Percentiles rank a stretch among this genome's conserved stretches.
Conservation (phyloP, 768 basidiomycete species). For the Pleurotus tuoliensis region DNA sequence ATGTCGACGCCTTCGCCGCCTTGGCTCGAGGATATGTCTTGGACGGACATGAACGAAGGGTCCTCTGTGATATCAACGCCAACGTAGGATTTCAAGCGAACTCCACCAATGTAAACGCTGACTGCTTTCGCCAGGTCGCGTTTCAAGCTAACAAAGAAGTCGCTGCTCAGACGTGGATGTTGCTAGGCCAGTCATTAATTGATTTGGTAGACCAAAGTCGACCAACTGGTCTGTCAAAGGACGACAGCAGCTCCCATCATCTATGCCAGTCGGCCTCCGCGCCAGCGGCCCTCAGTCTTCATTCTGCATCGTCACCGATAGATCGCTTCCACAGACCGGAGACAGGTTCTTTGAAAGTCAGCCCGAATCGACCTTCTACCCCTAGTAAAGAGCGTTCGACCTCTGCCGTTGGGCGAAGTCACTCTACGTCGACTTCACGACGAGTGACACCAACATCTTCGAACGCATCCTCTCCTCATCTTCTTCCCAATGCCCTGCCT, state of each 20-base stretch:
- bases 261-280: conserved; percentile 33
- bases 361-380: conserved; percentile 5
- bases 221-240: conserved; percentile 19
- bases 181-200: conserved; percentile 54
- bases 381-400: conserved; percentile 12
- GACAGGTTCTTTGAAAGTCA: background rate
- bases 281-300: conserved; percentile 32
- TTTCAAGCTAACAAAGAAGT: conserved; percentile 50
- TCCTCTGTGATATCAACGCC: conserved; percentile 59
- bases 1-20: conserved; percentile 45
- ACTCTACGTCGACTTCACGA: conserved; percentile 38
- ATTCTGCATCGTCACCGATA: conserved; percentile 20
- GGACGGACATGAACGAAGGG: conserved; percentile 39
- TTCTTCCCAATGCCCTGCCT: conserved; percentile 37
- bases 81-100: conserved; percentile 25
- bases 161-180: conserved; percentile 63
- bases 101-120: background rate
- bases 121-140: conserved; percentile 41
- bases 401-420: conserved; percentile 21
- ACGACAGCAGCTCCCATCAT: conserved; percentile 11
- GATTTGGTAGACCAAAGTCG: conserved; percentile 39
- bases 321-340: conserved; percentile 8
- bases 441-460: conserved; percentile 57
- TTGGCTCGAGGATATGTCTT: conserved; percentile 66
- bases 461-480: conserved; percentile 53